Evolutionary conservation across 1,284 basidiomycete genomes (phyloP).

Genomic region (Microstroma glucosiphilum): DNA sequence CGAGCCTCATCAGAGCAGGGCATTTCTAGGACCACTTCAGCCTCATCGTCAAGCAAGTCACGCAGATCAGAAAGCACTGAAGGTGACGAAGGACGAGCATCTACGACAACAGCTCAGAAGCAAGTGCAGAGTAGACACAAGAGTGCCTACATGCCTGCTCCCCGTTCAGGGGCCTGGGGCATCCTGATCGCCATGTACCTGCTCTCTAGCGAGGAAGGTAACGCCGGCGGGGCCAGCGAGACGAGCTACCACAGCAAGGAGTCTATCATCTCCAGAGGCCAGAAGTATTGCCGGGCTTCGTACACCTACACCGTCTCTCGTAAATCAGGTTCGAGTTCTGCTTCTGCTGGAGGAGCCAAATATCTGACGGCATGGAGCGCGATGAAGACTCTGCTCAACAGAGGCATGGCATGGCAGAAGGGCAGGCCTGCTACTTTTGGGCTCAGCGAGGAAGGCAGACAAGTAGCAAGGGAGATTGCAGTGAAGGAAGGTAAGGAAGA

Average conservation of each 20-base stretch:
- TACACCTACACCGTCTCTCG: constrained; percentile 1
- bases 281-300: background rate
- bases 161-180: constrained; percentile 3
- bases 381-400: constrained; percentile 1
- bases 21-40: too few relatives aligned
- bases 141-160: background rate
- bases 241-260: constrained; percentile 1
- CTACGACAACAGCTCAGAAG: background rate
- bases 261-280: background rate
- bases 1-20: too few relatives aligned
- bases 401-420: constrained; percentile 3
- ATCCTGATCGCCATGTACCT: background rate
- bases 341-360: background rate
- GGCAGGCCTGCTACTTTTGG: background rate
- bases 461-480: background rate
- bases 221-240: background rate
- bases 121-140: background rate
- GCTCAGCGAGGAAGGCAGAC: background rate
- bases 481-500: background rate
- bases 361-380: background rate
- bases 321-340: background rate
- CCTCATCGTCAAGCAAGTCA: background rate
- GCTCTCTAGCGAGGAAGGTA: background rate
- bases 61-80: too few relatives aligned
- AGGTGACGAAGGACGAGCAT: background rate